Base-by-base conservation (phyloP, 1,284 basidiomycete species). In the Apiotrichum laibachii region DNA sequence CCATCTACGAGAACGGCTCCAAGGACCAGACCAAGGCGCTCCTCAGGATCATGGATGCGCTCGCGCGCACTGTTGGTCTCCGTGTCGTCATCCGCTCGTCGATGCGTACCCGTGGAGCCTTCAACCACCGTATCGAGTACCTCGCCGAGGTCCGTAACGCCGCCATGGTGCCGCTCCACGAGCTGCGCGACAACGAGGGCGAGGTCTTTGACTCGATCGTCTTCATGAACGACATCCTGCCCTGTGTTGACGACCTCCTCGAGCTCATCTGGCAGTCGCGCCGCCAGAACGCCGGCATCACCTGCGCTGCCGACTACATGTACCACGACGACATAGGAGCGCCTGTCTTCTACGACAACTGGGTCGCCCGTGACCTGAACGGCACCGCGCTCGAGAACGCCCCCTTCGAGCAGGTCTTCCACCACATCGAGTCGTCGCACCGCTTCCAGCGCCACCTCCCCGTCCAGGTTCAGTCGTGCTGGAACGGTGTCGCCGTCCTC, bases 91-190 rank as follows among this genome's bases (percentile, higher is more conserved):
- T 97, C 71, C 86, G 91, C 57, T 92, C 92, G 1, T 90, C 88
- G 16, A 88, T 88, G 81, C 86, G 93, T 66, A 93, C 88, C 7
- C 83, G 93, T 55, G 94, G 93, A 53, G 88, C 89, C n/a, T 96
- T 97, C 82, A 92, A 93, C 77, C 93, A 97, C 76, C 92, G 93
- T 64, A 97, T 97, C 81, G 94, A 97, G 77, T 97, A 97, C 79
- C 87, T 97, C 55, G 93, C 93, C 33, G 93, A 97, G 75, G 93
- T 97, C 35, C 88, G 93, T 64, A 97, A 97, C 73, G 87, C 90
- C 37, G 93, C 94, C 33, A 89, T 97, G 77, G 90, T 89, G 4
- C 93, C 93, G 1, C 80, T 97, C 26, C 89, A 93, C 78, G 93
- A 97, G 74, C 83, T 95, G 46, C 84, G 93, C 50, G 92, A 95